Base-by-base conservation (phyloP, 176 grass and related monocot genomes). In the Oryza officinalis region DNA sequence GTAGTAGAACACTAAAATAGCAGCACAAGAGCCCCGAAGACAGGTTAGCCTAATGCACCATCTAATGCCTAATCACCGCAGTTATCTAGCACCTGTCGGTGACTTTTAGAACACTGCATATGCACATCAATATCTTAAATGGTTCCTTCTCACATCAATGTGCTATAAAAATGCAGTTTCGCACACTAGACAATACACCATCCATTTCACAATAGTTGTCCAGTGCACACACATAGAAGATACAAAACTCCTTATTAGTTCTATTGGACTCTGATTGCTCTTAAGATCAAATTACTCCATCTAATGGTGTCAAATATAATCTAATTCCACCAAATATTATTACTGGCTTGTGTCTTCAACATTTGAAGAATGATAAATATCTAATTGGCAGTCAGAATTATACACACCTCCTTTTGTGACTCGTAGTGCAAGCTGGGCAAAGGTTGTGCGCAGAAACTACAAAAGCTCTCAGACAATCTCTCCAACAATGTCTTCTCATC, bases 361-460 rank as follows among this genome's bases (percentile, higher is more conserved):
- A 70, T 76, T 69, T 49, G 23, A 75, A 84, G 32, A 78, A 78
- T 20, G 9, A 74, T 61, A 77, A 60, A 37, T 18, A 65, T 82
- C 44, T 28, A 54, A 41, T 26, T 66, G 45, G 23, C 25, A 71
- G 33, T 77, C 63, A 59, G 66, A 44, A 59, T 27, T 44, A 79
- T 80, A 22, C 81, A 64, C 31, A 99, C 97, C 97, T 99, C 97
- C 67, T 96, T 96, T 85, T 92, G 91, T 31, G 96, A 99, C 67
- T 90, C 85, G 30, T 94, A 99, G 52, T 88, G 91, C 63, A 90
- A 86, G 46, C 78, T 84, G 73, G 83, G 72, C 75, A 99, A 91
- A 87, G 96, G 88, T 59, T 86, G 66, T 82, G 75, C 86, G 38
- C 96, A 99, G 64, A 87, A 87, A 84, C 27, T 91, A 75, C 96